Evolutionary conservation across 2,329 filamentous ascomycete species (phyloP), one percentile per base, ranked within the genome.

Genomic region (Aspergillus sp.): DNA sequence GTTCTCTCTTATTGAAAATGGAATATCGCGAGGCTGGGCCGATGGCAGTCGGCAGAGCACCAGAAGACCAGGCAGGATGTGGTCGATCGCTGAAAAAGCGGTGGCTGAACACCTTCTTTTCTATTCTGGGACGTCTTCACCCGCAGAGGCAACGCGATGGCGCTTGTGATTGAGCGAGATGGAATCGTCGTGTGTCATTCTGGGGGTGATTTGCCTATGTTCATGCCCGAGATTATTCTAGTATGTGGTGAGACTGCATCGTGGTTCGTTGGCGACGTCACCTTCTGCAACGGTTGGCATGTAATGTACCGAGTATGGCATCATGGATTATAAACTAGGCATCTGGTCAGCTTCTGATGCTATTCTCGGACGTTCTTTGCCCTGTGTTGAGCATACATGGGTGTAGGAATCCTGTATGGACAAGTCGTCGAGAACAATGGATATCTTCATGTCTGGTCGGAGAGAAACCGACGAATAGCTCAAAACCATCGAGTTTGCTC

Each of bases 51-150:
- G 9, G 8, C 12, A 39, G 44, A 34, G 29, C 19, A 29, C 27
- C 30, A 34, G 29, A 9, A 29, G 33, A 8, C 4, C 10, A 42
- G 12, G 26, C 19, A 42, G 33, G 28, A 29, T 19, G 33, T 30
- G 32, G 32, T 41, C 40, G 39, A 46, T 45, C 44, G 29, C 32
- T 38, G 52, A 59, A 65, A 65, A 61, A 55, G 56, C 52, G 61
- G 62, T 65, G 62, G 63, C 62, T 65, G 62, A 59, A 61, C 52
- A 51, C 43, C 40, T 48, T 47, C 54, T 51, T 41, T 39, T 39
- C 36, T 39, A 19, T 47, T 48, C 38, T 27, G 19, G 36, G 27
- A 19, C 19, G 19, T 2, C 36, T 39, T 55, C 46, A 45, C 46
- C 30, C 33, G 41, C 50, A 46, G 48, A 41, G 47, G 38, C 28